These are phyloP conservation scores for Sideroxylon spinosum DNA, from an alignment of 179 eudicot genomes.

Conservation along the genomic window DNA sequence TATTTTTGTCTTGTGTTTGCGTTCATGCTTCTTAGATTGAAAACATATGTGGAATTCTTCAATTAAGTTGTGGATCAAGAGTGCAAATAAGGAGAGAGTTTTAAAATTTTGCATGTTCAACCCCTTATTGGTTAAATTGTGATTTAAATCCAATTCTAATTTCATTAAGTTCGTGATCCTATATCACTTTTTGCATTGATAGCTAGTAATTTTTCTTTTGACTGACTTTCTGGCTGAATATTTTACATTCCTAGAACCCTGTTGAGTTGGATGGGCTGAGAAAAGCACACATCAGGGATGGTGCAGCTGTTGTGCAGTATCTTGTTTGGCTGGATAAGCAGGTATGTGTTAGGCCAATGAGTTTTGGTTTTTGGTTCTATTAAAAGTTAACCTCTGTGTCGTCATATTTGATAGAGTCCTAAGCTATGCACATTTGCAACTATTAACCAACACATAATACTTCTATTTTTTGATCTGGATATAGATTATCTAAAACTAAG, in stretches of 20 bases:
- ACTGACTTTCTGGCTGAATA: constrained; percentile 7
- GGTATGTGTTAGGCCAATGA: constrained; percentile 35
- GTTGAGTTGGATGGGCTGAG: constrained; percentile 86
- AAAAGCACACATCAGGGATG: constrained; percentile 91
- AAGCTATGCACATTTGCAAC: background rate
- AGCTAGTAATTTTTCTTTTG: background rate
- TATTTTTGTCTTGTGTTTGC: too few species aligned
- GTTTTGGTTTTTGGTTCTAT: constrained; percentile 1
- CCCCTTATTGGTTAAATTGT: too few species aligned
- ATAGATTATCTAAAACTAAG: background rate
- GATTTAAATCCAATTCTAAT: too few species aligned
- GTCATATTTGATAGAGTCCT: background rate
- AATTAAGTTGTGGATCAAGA: background rate
- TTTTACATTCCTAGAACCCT: constrained; percentile 57
- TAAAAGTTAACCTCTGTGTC: background rate
- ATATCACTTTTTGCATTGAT: background rate
- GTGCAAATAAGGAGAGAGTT: background rate
- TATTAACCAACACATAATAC: background rate
- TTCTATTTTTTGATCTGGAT: constrained; percentile 6
- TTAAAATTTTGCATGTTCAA: background rate
- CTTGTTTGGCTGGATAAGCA: constrained; percentile 96
- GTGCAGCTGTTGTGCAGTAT: constrained; percentile 95
- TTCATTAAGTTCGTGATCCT: too few species aligned
- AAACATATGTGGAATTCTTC: background rate
- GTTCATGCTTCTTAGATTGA: too few species aligned